Conservation (phyloP, 495 filamentous ascomycete species). For the Penicillium bialowiezense region DNA sequence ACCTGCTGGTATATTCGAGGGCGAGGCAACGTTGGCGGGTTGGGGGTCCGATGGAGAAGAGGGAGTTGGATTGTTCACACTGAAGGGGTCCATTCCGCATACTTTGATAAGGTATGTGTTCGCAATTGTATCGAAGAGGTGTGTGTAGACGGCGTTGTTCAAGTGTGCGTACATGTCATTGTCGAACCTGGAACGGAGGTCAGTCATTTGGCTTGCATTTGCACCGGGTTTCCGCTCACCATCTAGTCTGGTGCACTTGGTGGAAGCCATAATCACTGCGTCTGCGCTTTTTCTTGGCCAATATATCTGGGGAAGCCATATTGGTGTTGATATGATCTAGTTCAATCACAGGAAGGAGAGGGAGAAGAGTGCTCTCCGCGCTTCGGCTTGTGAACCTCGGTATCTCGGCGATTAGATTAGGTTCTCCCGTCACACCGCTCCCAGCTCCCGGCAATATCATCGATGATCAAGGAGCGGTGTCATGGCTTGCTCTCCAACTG, state of each 20-base stretch:
- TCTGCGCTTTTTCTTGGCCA: slow-evolving; percentile 58
- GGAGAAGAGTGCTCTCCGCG: slow-evolving; percentile 9
- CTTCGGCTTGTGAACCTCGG: slow-evolving; percentile 19
- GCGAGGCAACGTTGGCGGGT: not conserved
- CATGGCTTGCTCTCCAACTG: too few species aligned
- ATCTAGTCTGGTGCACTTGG: slow-evolving; percentile 84
- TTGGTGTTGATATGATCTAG: not conserved
- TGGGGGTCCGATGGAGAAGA: slow-evolving; percentile 3
- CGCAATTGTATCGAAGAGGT: slow-evolving; percentile 81
- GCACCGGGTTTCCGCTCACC: slow-evolving; percentile 48
- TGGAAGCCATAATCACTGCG: slow-evolving; percentile 75
- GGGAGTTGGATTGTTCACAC: slow-evolving; percentile 33
- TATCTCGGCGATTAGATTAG: slow-evolving; percentile 24
- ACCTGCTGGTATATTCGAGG: slow-evolving; percentile 9
- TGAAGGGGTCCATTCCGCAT: slow-evolving; percentile 70
- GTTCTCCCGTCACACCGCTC: not conserved
- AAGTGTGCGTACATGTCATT: slow-evolving; percentile 95
- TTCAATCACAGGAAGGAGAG: too few species aligned
- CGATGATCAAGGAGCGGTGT: too few species aligned
- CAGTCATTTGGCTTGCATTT: not conserved
- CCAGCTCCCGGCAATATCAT: not conserved
- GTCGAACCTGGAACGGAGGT: slow-evolving; percentile 60
- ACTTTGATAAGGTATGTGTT: slow-evolving; percentile 84
- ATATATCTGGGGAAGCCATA: slow-evolving; percentile 34
- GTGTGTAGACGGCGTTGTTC: slow-evolving; percentile 82